Evolutionary conservation across 1,284 basidiomycete genomes (phyloP), one percentile per base, ranked within the genome.

Genomic region (Porogramme epimiltina): DNA sequence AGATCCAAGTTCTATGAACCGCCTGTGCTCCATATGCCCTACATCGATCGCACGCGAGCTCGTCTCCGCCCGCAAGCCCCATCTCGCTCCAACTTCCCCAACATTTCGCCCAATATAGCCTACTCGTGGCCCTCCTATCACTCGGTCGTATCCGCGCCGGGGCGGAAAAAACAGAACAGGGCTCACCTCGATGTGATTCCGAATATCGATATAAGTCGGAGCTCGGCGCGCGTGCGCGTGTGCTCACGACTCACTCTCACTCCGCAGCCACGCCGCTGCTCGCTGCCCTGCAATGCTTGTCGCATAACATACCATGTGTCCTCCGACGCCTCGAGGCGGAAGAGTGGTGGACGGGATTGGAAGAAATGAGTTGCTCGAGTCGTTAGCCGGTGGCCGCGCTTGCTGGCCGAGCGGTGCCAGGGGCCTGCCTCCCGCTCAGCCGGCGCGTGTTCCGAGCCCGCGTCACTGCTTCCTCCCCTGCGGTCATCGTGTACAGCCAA

Each of bases 291-390:
- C n/a, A n/a, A n/a, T n/a, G n/a, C n/a, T n/a, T n/a, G n/a, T n/a
- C n/a, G n/a, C n/a, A n/a, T n/a, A n/a, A n/a, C 46, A 37, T 25
- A 34, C 41, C 43, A 13, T 16, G 38, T 24, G 37, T 49, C 47
- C 31, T 42, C 37, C 26, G 28, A 47, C 45, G 54, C 58, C 52
- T 58, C 50, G 56, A 58, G 56, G 56, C 34, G 13, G 36, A 52
- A 42, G 33, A 31, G 28, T 13, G 28, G 28, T 31, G 28, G 28
- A 31, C 28, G 28, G 13, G 28, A 31, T 8, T 13, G 28, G 28
- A 31, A 31, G 28, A 31, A 31, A 31, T 31, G 28, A 31, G 28
- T 13, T 8, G 28, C 28, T 8, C 8, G 8, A 13, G 28, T 31
- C 22, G 31, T 44, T 44, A 34, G 42, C 31, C 28, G 28, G 28